Conservation (phyloP, 2,329 filamentous ascomycete species). For the Plectosphaerella sp. region DNA sequence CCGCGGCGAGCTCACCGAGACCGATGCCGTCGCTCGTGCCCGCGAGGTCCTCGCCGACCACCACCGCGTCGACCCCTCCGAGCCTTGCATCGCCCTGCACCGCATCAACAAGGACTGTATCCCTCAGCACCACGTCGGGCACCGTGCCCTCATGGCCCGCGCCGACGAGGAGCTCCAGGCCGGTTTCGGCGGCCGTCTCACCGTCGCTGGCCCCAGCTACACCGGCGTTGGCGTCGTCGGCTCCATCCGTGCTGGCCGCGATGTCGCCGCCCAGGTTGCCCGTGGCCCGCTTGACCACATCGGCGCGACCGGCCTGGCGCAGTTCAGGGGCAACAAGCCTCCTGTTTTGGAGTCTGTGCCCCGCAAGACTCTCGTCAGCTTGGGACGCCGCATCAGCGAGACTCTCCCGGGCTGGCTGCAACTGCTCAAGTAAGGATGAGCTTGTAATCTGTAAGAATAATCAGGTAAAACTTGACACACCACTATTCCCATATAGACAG, state of each 20-base stretch:
- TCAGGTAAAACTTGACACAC: too few species aligned
- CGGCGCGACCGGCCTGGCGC: conserved; percentile 27
- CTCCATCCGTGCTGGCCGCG: conserved; percentile 44
- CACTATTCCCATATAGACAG: too few species aligned
- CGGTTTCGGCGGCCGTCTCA: conserved; percentile 58
- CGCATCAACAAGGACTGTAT: conserved; percentile 67
- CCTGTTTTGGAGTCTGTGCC: not conserved
- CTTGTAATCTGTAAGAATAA: too few species aligned
- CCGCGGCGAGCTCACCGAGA: conserved; percentile 76
- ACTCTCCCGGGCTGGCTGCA: not conserved
- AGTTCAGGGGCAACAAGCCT: conserved; percentile 13
- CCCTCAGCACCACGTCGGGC: conserved; percentile 84
- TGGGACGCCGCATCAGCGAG: not conserved
- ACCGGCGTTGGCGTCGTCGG: conserved; percentile 45
- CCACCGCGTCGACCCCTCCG: conserved; percentile 58
- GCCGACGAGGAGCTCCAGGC: conserved; percentile 50
- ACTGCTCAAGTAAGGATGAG: not conserved
- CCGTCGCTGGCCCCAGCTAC: conserved; percentile 57
- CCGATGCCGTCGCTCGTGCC: conserved; percentile 67
- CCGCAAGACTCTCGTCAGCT: not conserved
- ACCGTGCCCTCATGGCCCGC: conserved; percentile 55
- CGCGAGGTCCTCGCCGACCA: conserved; percentile 67
- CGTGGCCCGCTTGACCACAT: conserved; percentile 14
- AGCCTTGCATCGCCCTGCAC: conserved; percentile 57
- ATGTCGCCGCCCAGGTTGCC: conserved; percentile 34